Conservation (phyloP, 129 eudicot species). For the Flaveria linearis region DNA sequence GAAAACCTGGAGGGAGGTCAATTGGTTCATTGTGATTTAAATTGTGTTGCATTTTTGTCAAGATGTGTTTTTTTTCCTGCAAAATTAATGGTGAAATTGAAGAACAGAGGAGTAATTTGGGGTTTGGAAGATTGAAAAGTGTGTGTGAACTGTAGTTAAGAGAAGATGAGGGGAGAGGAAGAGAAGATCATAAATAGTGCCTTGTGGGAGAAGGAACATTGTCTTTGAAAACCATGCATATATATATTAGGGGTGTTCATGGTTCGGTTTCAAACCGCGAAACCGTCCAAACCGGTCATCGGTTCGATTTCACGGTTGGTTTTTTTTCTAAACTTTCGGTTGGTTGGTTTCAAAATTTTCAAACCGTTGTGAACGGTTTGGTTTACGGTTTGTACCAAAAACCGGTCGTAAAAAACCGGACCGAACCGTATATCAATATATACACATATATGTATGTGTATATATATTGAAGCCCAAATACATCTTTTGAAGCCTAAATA, state of each 20-base stretch:
- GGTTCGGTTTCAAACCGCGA: no score
- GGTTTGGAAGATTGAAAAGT: slow-evolving; percentile 18
- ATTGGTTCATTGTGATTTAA: slow-evolving; percentile 41
- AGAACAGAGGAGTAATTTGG: slow-evolving; percentile 10
- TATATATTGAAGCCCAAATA: no score
- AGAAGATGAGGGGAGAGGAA: slow-evolving; percentile 30
- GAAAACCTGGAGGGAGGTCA: slow-evolving; percentile 81
- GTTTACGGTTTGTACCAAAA: no score
- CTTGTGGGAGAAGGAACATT: slow-evolving; percentile 51
- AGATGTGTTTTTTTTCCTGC: background rate
- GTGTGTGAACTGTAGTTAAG: slow-evolving; percentile 1
- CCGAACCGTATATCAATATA: no score
- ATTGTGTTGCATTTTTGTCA: slow-evolving; percentile 20
- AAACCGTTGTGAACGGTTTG: no score
- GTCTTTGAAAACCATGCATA: background rate
- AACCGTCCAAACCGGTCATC: no score
- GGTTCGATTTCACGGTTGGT: rapidly evolving
- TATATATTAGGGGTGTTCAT: no score
- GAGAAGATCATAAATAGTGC: slow-evolving; percentile 55
- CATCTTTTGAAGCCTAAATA: no score
- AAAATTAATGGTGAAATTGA: slow-evolving; percentile 1
- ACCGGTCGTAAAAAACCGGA: no score
- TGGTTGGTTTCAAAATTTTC: no score
- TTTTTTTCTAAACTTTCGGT: no score
- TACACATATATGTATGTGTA: no score